phyloP scores from a whole-genome alignment of 768 basidiomycete species.

The Trametes elegans region DNA sequence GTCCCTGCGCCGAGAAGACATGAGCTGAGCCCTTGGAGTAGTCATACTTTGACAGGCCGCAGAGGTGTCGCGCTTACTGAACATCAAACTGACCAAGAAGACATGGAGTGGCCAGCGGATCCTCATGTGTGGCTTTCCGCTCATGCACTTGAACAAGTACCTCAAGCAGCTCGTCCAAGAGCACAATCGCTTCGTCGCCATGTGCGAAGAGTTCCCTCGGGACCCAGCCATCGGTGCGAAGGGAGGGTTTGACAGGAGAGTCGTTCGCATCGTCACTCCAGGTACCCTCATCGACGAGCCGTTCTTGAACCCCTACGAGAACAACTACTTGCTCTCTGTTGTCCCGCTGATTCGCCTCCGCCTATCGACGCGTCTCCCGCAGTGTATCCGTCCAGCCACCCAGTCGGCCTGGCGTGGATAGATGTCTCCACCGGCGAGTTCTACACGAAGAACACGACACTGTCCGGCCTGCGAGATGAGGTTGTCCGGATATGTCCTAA shows the following conservation, averaged over 20 bases:
- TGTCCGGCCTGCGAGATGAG: conserved; percentile 70
- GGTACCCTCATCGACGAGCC: conserved; percentile 93
- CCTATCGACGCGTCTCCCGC: neutral
- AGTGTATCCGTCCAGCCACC: neutral
- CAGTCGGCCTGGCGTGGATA: conserved; percentile 85
- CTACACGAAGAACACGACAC: conserved; percentile 62
- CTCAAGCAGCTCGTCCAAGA: conserved; percentile 84
- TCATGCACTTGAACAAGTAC: conserved; percentile 80
- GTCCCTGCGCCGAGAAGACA: too few species aligned
- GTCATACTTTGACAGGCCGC: conserved; percentile 95
- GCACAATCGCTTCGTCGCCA: conserved; percentile 81
- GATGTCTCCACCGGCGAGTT: conserved; percentile 96
- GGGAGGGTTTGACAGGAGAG: conserved; percentile 71
- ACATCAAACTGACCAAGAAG: conserved; percentile 79
- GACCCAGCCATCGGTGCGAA: conserved; percentile 45
- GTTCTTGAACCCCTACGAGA: conserved; percentile 82
- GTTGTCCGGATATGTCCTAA: conserved; percentile 76
- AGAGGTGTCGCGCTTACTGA: conserved; percentile 71
- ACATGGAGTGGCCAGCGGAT: conserved; percentile 69
- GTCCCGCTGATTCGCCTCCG: too few species aligned
- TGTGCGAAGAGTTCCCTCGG: conserved; percentile 88
- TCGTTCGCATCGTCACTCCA: conserved; percentile 86
- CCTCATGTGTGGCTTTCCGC: conserved; percentile 90
- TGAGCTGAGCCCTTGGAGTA: too few species aligned
- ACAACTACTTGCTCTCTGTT: conserved; percentile 85